Evolutionary conservation across 2,329 filamentous ascomycete genomes (phyloP), one percentile per base, ranked within the genome.

Genomic region (Elsinoe ampelina): DNA sequence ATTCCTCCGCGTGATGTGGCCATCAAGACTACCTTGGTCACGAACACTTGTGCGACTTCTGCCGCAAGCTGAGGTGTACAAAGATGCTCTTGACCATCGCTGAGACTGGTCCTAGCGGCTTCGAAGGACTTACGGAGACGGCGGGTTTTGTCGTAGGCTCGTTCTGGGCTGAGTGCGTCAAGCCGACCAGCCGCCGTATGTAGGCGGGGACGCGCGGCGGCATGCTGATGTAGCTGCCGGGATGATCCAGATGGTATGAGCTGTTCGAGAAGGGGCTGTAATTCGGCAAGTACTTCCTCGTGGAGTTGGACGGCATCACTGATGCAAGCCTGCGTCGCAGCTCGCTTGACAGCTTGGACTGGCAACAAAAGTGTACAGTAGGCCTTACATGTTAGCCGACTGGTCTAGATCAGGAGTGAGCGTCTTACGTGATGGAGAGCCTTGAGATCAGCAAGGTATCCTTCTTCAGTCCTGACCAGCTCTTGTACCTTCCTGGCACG

Each of bases 401-500:
- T 22, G 32, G 43, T 20, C 32, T 11, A 57, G 41, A 57, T 42
- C 19, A 32, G 5, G 19, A 8, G 17, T 12, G 26, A n/a, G n/a
- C 19, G 17, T 57, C 82, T 67, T 73, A 92, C 91, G 71, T 95
- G 90, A 68, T 87, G 86, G 58, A 97, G 75, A 62, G 93, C 89
- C 64, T 89, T 89, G 58, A 97, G 72, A 65, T 95, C 92, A 13
- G 85, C 82, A 63, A 97, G 84, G 68, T 97, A 97, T 65, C 85
- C 83, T 67, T 93, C 87, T 70, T 97, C 93, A 0, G 91, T 95
- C 57, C 74, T 80, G 59, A 96, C 82, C 52, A 97, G 75, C 71
- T 97, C 93, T 66, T 93, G 87, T 35, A 97, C 72, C 38, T 95
- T 83, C 60, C 85, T 83, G 12, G 89, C 82, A 59, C 93, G 82